Conservation (phyloP, 179 eudicot species). For the Spergularia azorica region DNA sequence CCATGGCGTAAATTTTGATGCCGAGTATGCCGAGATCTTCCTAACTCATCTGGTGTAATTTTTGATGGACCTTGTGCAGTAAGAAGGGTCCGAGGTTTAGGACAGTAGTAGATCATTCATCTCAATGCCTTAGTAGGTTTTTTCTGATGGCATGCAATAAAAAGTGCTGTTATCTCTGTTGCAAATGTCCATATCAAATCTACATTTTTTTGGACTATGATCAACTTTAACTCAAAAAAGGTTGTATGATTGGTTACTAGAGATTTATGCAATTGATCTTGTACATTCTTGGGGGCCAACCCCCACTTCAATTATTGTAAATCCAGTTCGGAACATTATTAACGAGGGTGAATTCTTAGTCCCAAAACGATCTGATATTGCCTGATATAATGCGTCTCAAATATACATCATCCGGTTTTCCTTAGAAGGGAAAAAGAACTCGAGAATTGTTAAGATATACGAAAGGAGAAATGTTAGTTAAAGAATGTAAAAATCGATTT, state of each 20-base stretch:
- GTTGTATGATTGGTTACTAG: conserved; percentile 8
- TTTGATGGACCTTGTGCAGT: conserved; percentile 39
- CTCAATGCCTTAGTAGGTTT: conserved; percentile 20
- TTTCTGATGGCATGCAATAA: conserved; percentile 26
- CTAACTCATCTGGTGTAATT: conserved; percentile 9
- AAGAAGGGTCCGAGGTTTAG: conserved; percentile 29
- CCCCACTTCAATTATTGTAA: conserved; percentile 18
- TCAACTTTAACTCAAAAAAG: background rate
- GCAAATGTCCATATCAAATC: conserved; percentile 27
- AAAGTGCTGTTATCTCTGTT: conserved; percentile 3
- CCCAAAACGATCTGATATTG: too few relatives aligned
- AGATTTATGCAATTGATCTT: conserved; percentile 11
- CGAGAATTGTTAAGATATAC: too few relatives aligned
- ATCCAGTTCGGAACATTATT: background rate
- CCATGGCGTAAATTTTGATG: conserved; percentile 28
- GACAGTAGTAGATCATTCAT: conserved; percentile 23
- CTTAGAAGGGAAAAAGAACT: too few relatives aligned
- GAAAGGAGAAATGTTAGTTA: too few relatives aligned
- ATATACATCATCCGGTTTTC: too few relatives aligned
- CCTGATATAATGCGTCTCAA: too few relatives aligned
- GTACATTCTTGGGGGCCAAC: conserved; percentile 16
- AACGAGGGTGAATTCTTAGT: too few relatives aligned
- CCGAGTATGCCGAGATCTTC: conserved; percentile 3
- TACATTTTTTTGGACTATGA: conserved; percentile 10
- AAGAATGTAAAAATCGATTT: background rate